Evolutionary conservation across 2,329 filamentous ascomycete genomes (phyloP), one percentile per base, ranked within the genome.

Genomic region (Dactylellina haptotyla): DNA sequence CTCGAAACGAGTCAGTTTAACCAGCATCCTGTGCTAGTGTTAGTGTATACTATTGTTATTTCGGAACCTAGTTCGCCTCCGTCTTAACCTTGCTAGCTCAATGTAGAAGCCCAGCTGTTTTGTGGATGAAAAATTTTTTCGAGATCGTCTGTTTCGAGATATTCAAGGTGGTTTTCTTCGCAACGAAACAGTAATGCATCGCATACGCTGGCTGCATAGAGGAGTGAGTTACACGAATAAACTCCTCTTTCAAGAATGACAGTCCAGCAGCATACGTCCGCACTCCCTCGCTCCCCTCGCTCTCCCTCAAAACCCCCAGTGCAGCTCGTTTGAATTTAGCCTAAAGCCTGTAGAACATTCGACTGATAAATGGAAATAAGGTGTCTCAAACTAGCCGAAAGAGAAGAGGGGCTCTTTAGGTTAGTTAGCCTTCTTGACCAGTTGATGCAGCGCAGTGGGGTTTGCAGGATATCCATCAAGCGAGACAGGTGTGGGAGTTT

Each of bases 241-340:
- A n/a, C n/a, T n/a, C n/a, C n/a, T n/a, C n/a, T n/a, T n/a, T n/a
- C n/a, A n/a, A n/a, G n/a, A n/a, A n/a, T n/a, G n/a, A n/a, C n/a
- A n/a, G 6, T 34, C 5, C 32, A 5, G 6, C 32, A 14, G 32
- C 5, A 5, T 34, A 34, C 5, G 32, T 34, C 6, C 32, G 32
- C 32, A 34, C 5, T n/a, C n/a, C n/a, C n/a, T n/a, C n/a, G n/a
- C n/a, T n/a, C n/a, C n/a, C n/a, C n/a, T n/a, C n/a, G n/a, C n/a
- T n/a, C n/a, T n/a, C n/a, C n/a, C n/a, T n/a, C n/a, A n/a, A n/a
- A n/a, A n/a, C n/a, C n/a, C n/a, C n/a, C n/a, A n/a, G 20, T 32
- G 53, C 53, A 43, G 37, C 20, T 57, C 37, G 34, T 37, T 25
- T 48, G 41, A 34, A 48, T 59, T 59, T 48, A 59, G 56, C 56